phyloP scores from a whole-genome alignment of 2,329 filamentous ascomycete species.

The Whalleya microplaca region DNA sequence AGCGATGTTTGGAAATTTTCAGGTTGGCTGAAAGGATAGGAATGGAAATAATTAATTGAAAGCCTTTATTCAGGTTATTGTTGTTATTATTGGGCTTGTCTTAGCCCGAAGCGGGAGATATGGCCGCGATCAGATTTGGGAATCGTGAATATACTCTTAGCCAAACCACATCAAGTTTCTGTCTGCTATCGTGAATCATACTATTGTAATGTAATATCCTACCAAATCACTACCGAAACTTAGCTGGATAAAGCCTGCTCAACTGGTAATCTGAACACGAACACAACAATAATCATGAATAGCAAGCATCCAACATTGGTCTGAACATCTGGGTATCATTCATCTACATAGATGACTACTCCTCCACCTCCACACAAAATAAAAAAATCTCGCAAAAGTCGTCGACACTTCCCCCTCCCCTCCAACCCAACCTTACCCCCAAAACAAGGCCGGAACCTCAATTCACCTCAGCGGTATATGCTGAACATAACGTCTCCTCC shows the following conservation, averaged over 20 bases:
- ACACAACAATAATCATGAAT: neutral
- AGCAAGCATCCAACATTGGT: neutral
- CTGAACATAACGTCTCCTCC: neutral
- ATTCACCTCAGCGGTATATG: too few relatives aligned
- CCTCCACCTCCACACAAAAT: constrained; percentile 4
- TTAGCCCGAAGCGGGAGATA: neutral
- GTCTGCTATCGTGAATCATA: neutral
- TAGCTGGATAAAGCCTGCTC: neutral
- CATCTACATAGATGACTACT: constrained; percentile 34
- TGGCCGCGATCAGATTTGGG: constrained; percentile 4
- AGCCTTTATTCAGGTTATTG: too few relatives aligned
- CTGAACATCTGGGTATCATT: constrained; percentile 37
- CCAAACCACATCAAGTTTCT: neutral
- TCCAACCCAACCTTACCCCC: neutral
- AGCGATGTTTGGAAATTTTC: constrained; percentile 18
- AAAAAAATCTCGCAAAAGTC: constrained; percentile 25
- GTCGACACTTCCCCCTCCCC: constrained; percentile 8
- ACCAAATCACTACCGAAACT: neutral
- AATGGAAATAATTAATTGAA: too few relatives aligned
- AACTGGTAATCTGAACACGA: neutral
- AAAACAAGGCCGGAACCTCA: neutral
- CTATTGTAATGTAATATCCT: neutral
- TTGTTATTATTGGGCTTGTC: neutral
- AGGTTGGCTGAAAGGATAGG: constrained; percentile 1
- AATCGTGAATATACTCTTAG: constrained; percentile 1